Evolutionary conservation across 495 filamentous ascomycete genomes (phyloP).

Genomic region (Xylaria curta): DNA sequence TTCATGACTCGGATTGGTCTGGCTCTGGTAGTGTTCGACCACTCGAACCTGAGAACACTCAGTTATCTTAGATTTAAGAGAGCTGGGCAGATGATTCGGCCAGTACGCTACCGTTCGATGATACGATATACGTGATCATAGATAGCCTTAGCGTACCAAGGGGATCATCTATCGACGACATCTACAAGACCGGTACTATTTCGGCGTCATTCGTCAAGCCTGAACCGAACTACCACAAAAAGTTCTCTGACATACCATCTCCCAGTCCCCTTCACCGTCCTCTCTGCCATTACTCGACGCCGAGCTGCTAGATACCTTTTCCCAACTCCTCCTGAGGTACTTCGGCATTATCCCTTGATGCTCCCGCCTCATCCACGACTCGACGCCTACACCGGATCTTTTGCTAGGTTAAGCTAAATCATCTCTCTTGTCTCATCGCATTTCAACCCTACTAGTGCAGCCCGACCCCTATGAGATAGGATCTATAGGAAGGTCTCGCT

Average conservation of each 20-base stretch:
- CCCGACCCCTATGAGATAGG: not conserved
- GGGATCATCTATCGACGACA: not conserved
- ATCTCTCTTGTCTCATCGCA: not conserved
- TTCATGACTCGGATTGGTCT: not conserved
- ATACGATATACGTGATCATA: not conserved
- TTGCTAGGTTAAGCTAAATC: not conserved
- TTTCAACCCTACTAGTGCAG: not conserved
- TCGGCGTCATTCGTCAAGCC: not conserved
- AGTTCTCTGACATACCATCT: not conserved
- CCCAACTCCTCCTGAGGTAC: not conserved
- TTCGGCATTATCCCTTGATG: not conserved
- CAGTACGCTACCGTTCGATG: not conserved
- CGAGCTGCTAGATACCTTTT: not conserved
- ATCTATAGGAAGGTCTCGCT: not conserved
- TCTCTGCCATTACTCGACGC: not conserved
- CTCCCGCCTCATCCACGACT: not conserved
- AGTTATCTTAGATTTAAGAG: not conserved
- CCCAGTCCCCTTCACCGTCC: not conserved
- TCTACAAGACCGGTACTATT: not conserved
- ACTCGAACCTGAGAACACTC: not conserved
- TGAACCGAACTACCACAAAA: not conserved
- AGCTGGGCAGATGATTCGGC: not conserved
- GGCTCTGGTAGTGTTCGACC: not conserved
- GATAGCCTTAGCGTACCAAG: not conserved
- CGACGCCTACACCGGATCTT: not conserved